Conservation (phyloP, 306 rosid species). For the Macrotyloma uniflorum region DNA sequence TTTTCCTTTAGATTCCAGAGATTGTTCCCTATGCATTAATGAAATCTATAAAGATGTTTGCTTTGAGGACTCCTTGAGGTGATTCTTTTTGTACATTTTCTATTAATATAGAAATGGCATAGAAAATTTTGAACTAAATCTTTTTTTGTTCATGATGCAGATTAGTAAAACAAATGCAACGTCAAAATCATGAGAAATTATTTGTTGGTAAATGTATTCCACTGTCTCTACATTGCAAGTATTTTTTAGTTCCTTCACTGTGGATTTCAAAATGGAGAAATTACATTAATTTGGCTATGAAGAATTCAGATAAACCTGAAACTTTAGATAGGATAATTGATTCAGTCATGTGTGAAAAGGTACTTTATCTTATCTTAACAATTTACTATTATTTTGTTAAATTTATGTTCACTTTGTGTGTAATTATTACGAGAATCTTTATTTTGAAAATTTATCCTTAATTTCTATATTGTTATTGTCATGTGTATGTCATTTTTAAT, state of each 20-base stretch:
- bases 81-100: constrained; percentile 26
- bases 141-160: constrained; percentile 54
- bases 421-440: constrained; percentile 15
- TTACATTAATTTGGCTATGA: constrained; percentile 57
- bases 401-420: constrained; percentile 3
- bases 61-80: constrained; percentile 91
- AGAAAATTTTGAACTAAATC: constrained; percentile 38
- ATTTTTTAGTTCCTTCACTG: constrained; percentile 78
- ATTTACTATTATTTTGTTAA: no score
- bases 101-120: constrained; percentile 15
- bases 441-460: constrained; percentile 22
- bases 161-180: constrained; percentile 75
- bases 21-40: constrained; percentile 71
- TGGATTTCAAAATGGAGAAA: constrained; percentile 92
- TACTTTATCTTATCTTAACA: no score
- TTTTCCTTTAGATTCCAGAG: constrained; percentile 61
- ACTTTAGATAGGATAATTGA: constrained; percentile 63
- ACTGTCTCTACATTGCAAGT: constrained; percentile 67
- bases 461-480: no score
- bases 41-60: constrained; percentile 88
- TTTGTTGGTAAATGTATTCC: constrained; percentile 65
- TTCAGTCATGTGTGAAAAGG: constrained; percentile 83
- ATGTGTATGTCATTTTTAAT: constrained; percentile 24
- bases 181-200: constrained; percentile 89
- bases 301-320: constrained; percentile 78